Evolutionary conservation across 495 filamentous ascomycete species (phyloP).

Genomic region (Apodospora peruviana): DNA sequence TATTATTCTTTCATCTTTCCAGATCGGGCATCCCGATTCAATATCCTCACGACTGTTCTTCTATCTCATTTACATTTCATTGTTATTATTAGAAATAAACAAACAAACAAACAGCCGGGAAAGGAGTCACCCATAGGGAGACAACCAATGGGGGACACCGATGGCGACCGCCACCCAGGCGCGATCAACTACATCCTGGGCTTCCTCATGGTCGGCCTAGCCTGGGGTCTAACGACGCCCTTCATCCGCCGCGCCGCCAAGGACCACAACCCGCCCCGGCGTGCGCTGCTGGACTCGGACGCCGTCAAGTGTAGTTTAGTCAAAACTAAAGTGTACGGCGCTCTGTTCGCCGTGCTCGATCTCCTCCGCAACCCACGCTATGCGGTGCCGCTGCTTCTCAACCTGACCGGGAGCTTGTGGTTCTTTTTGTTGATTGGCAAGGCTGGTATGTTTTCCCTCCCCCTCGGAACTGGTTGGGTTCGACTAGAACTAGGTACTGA

Average conservation of each 20-base stretch:
- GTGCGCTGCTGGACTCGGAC: conserved; percentile 40
- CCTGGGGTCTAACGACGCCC: conserved; percentile 73
- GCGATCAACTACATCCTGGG: conserved; percentile 75
- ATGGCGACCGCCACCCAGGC: conserved; percentile 47
- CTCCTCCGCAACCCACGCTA: conserved; percentile 76
- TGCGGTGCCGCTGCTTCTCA: conserved; percentile 77
- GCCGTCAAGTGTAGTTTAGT: conserved; percentile 43
- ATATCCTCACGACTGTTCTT: no score
- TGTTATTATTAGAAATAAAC: no score
- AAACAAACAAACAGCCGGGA: no score
- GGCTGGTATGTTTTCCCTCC: conserved; percentile 59
- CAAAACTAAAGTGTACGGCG: conserved; percentile 47
- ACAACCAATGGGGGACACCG: no score
- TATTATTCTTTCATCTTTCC: no score
- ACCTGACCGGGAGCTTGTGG: conserved; percentile 93
- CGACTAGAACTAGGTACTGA: not conserved
- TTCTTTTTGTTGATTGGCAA: conserved; percentile 93
- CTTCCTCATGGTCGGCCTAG: conserved; percentile 85
- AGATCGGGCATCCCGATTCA: no score
- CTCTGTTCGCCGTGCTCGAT: conserved; percentile 70
- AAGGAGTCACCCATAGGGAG: no score
- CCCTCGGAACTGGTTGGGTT: not conserved
- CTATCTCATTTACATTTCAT: no score
- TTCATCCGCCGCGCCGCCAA: conserved; percentile 68
- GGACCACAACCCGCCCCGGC: conserved; percentile 47